Percentiles rank a stretch among this genome's conserved stretches.
phyloP scores from a whole-genome alignment of 2,329 filamentous ascomycete species.

The Monosporascus sp. region DNA sequence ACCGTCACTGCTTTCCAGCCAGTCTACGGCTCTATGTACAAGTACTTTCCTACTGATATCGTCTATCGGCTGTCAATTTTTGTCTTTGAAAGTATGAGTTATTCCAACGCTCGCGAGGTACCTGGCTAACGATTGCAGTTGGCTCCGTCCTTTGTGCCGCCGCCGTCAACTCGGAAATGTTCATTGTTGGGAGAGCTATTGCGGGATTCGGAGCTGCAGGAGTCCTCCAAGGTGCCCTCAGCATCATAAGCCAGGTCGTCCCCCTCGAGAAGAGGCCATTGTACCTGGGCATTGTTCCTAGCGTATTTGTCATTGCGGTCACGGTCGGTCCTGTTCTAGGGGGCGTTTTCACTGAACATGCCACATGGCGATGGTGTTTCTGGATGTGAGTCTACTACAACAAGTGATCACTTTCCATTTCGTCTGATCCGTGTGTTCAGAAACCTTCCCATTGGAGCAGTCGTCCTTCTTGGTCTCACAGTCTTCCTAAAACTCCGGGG shows the following conservation, averaged over 20 bases:
- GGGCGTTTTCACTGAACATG: conserved; percentile 15
- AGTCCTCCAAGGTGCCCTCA: conserved; percentile 19
- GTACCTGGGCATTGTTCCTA: conserved; percentile 35
- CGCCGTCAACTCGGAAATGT: conserved; percentile 11
- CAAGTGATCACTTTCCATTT: background rate
- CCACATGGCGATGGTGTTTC: conserved; percentile 13
- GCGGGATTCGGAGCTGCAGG: conserved; percentile 21
- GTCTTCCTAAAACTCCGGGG: conserved; percentile 2
- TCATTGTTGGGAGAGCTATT: conserved; percentile 23
- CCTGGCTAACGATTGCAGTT: background rate
- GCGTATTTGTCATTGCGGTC: conserved; percentile 35
- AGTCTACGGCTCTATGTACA: conserved; percentile 6
- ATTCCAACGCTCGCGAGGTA: background rate
- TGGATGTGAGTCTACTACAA: conserved; percentile 6
- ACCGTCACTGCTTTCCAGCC: conserved; percentile 8
- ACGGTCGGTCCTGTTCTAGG: conserved; percentile 17
- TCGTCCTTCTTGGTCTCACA: background rate
- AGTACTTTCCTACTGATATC: conserved; percentile 1
- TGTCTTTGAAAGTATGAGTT: conserved; percentile 3
- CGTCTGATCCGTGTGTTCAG: conserved; percentile 3
- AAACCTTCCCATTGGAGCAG: conserved; percentile 6
- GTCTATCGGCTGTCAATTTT: conserved; percentile 2
- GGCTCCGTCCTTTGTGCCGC: conserved; percentile 21
- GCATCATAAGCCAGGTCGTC: conserved; percentile 29
- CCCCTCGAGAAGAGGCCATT: conserved; percentile 35